A percentile compares a stretch with the other conserved stretches of the same genome.
Conservation (phyloP, 805 yeast species). For the Suhomyces sp. region DNA sequence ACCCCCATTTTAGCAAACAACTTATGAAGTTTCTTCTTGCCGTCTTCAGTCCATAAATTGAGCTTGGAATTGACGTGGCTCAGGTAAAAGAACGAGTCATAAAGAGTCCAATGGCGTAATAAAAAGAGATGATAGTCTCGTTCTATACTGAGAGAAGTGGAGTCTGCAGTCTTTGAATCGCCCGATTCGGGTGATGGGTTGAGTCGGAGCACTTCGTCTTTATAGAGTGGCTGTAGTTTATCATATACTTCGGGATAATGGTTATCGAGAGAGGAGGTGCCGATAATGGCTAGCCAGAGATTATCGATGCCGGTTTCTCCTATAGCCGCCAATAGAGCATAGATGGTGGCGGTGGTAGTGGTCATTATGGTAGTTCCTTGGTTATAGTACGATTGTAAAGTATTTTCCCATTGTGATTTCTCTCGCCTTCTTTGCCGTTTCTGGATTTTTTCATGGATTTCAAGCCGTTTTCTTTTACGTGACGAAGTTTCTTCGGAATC, state of each 20-base stretch:
- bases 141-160: constrained; percentile 58
- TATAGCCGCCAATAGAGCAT: constrained; percentile 72
- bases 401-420: constrained; percentile 47
- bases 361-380: constrained; percentile 78
- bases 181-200: constrained; percentile 31
- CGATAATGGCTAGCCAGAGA: constrained; percentile 87
- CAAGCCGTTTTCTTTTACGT: constrained; percentile 31
- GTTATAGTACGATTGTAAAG: constrained; percentile 71
- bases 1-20: constrained; percentile 97
- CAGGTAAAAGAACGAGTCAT: constrained; percentile 88
- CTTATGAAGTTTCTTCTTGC: constrained; percentile 79
- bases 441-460: constrained; percentile 24
- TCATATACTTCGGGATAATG: constrained; percentile 74
- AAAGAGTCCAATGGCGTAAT: constrained; percentile 88
- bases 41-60: constrained; percentile 87
- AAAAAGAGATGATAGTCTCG: constrained; percentile 84
- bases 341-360: constrained; percentile 75
- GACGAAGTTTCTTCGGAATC: constrained; percentile 24
- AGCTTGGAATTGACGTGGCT: constrained; percentile 86
- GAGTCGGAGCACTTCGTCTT: constrained; percentile 79
- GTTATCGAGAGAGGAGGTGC: constrained; percentile 76
- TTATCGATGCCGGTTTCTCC: constrained; percentile 73
- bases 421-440: constrained; percentile 39
- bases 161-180: constrained; percentile 34
- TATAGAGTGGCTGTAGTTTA: constrained; percentile 65